A percentile compares a stretch with the other conserved stretches of the same genome.
These are phyloP conservation scores for Lactifluus pinguis DNA, from an alignment of 768 basidiomycete genomes.

Conservation along the genomic window DNA sequence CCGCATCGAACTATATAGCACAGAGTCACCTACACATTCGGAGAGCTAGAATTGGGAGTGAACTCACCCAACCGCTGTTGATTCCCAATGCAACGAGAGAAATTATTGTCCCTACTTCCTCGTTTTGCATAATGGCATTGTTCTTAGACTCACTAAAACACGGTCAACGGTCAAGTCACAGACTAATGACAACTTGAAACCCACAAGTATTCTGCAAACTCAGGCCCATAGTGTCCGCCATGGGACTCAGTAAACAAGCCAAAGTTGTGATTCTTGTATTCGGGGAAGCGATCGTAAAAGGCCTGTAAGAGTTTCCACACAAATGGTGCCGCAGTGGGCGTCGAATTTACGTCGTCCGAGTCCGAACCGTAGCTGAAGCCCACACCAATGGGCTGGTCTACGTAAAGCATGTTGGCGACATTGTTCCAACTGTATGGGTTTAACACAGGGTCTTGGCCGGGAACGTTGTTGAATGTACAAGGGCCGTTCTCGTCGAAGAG, in stretches of 20 bases:
- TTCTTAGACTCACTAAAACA: not conserved
- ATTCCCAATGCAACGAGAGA: not conserved
- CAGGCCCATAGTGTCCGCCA: slow-evolving; percentile 23
- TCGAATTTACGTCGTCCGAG: not conserved
- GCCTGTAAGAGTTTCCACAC: slow-evolving; percentile 1
- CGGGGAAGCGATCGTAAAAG: slow-evolving; percentile 29
- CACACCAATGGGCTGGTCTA: slow-evolving; percentile 11
- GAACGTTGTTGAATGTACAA: slow-evolving; percentile 11
- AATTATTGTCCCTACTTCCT: not conserved
- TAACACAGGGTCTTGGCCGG: not conserved
- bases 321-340: not conserved
- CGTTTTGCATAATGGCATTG: not conserved
- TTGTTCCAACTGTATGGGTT: slow-evolving; percentile 12
- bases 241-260: slow-evolving; percentile 48
- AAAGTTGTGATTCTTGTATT: slow-evolving; percentile 31
- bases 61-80: not conserved
- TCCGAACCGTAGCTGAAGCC: not conserved
- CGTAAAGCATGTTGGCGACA: slow-evolving; percentile 16
- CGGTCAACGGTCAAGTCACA: not conserved
- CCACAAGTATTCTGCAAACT: slow-evolving; percentile 12
- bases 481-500: slow-evolving; percentile 14
- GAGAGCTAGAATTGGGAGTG: not conserved
- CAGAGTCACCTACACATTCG: not conserved
- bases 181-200: not conserved
- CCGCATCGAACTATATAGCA: slow-evolving; percentile 6